Evolutionary conservation across 345 rosid genomes (phyloP).

Genomic region (Gossypium anomalum): DNA sequence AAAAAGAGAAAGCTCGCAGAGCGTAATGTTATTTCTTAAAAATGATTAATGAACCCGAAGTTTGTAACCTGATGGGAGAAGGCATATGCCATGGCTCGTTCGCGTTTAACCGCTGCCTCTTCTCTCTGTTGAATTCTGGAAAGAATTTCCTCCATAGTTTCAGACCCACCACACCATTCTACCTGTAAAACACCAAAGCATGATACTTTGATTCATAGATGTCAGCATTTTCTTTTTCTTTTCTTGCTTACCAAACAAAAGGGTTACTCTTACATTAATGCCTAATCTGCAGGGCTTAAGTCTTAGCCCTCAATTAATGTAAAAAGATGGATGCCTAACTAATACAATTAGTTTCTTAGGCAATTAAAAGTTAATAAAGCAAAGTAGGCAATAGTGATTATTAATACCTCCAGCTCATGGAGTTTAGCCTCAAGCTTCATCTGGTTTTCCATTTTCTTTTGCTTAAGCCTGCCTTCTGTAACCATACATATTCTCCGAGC

Average conservation of each 20-base stretch:
- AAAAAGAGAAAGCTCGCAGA: neutral
- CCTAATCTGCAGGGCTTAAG: neutral
- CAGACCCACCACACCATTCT: conserved; percentile 76
- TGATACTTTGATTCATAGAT: neutral
- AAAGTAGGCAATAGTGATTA: neutral
- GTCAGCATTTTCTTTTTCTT: neutral
- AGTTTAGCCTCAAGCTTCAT: conserved; percentile 72
- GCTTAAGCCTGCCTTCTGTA: conserved; percentile 57
- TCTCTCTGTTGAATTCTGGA: conserved; percentile 71
- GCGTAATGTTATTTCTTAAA: neutral
- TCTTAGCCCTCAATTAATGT: neutral
- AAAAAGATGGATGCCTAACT: neutral
- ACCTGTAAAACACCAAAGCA: conserved; percentile 34
- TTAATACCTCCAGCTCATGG: conserved; percentile 54
- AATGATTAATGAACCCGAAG: neutral
- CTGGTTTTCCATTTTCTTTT: conserved; percentile 63
- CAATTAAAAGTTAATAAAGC: neutral
- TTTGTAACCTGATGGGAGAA: conserved; percentile 75
- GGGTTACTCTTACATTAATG: neutral
- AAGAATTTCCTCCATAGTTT: conserved; percentile 80
- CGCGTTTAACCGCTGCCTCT: conserved; percentile 79
- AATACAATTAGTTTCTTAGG: neutral
- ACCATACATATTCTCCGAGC: conserved; percentile 71
- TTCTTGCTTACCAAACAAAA: neutral
- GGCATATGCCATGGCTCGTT: conserved; percentile 87